Evolutionary conservation across 306 rosid species (phyloP).

Genomic region (Luffa acutangula): DNA sequence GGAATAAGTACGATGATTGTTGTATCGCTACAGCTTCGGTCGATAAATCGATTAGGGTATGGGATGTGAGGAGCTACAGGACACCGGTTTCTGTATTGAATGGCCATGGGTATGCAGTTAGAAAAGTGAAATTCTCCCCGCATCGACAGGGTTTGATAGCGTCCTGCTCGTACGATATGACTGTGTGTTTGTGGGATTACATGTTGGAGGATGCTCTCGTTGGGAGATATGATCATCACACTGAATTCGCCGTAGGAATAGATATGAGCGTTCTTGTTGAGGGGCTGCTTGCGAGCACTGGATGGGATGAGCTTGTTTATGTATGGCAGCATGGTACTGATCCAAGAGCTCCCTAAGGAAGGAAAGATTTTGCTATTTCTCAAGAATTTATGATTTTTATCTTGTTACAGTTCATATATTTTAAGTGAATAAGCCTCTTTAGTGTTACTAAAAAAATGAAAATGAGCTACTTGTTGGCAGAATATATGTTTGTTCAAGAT

Average conservation of each 20-base stretch:
- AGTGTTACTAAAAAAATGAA: background rate
- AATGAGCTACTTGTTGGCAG: background rate
- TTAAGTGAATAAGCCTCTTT: background rate
- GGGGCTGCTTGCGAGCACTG: conserved; percentile 82
- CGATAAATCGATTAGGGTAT: conserved; percentile 69
- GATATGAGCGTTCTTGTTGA: conserved; percentile 91
- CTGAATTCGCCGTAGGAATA: conserved; percentile 85
- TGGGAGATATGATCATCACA: conserved; percentile 78
- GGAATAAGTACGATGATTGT: conserved; percentile 93
- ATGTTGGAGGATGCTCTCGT: conserved; percentile 81
- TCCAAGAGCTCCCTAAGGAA: conserved; percentile 60
- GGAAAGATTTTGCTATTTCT: conserved; percentile 9
- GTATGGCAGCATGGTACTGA: conserved; percentile 95
- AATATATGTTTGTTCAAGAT: background rate
- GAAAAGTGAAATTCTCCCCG: conserved; percentile 72
- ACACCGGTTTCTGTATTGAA: conserved; percentile 60
- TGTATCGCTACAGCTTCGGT: conserved; percentile 66
- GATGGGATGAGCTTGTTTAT: conserved; percentile 90
- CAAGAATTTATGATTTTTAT: background rate
- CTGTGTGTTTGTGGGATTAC: conserved; percentile 83
- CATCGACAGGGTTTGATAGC: conserved; percentile 50
- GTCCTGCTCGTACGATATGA: conserved; percentile 88
- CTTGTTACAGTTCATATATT: conserved; percentile 6
- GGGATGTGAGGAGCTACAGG: conserved; percentile 66
- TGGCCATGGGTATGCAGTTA: conserved; percentile 76